Base-by-base conservation (phyloP, 306 rosid genomes). In the Dryas octopetala region DNA sequence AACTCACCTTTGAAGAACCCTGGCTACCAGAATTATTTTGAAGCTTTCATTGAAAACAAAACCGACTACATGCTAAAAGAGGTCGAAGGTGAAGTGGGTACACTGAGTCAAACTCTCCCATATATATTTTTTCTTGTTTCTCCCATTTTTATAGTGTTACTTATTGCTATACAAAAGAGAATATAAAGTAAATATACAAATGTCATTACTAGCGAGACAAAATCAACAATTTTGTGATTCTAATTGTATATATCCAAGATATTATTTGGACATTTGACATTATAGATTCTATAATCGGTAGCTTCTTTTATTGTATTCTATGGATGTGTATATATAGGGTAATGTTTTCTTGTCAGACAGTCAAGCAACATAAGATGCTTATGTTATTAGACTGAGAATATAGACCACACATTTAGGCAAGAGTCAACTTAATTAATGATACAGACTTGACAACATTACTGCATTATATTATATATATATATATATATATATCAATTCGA, bases 1-100 rank as follows among this genome's bases (percentile, higher is more conserved):
- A 71, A 81, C 70, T 80, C 88, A 55, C 84, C 91, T 19, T 44
- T 57, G 40, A 86, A 83, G 85, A 89, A 86, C 91, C 73, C 84
- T 9, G 87, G 79, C 83, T 90, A 85, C 83, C 85, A 83, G 85
- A 87, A 83, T 58, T 90, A 80, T 80, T 94, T 94, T 70, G 94
- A 91, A 66, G 96, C 97, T 14, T 94, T 90, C 82, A n/a, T 94
- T 62, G 91, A 90, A 71, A 82, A 84, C 8, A 94, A 88, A 78
- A 58, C 88, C 14, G 71, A 85, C 83, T 81, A 71, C 73, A 26
- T 83, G 11, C 44, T 32, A 4, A 77, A 86, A 79, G 91, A 87
- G 78, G 82, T 1, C 4, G 83, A 70, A 62, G 87, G 66, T 58
- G 84, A 87, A 78, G 96, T 87, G 71, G 83, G 51, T 79, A 74